Conservation (phyloP, 2,329 filamentous ascomycete genomes). For the Elsinoe perseae region DNA sequence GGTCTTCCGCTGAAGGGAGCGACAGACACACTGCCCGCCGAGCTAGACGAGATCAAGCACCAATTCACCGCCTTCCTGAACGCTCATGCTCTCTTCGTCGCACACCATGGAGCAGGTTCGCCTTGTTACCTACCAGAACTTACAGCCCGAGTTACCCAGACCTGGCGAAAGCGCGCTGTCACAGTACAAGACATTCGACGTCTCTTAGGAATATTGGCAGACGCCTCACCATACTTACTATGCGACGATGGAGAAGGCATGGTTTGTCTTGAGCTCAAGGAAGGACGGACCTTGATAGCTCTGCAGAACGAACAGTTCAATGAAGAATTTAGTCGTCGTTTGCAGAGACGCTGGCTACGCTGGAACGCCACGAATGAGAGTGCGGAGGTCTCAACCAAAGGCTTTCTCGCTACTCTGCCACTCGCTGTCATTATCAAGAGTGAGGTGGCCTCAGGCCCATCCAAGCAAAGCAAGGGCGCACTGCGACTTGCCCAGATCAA, state of each 20-base stretch:
- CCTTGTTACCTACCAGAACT: constrained; percentile 37
- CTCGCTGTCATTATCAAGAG: constrained; percentile 47
- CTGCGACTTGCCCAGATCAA: constrained; percentile 62
- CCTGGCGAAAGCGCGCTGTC: constrained; percentile 41
- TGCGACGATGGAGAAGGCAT: constrained; percentile 38
- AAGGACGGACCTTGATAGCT: constrained; percentile 24
- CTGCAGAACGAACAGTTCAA: constrained; percentile 42
- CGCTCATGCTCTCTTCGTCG: constrained; percentile 43
- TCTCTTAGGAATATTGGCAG: constrained; percentile 35
- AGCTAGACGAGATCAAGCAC: constrained; percentile 37
- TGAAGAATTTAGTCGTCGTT: constrained; percentile 41
- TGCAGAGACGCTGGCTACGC: constrained; percentile 40
- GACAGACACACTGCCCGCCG: constrained; percentile 30
- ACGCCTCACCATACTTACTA: constrained; percentile 28
- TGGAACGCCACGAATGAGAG: constrained; percentile 33
- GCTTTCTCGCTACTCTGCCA: constrained; percentile 53
- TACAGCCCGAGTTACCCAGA: constrained; percentile 35
- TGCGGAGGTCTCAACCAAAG: constrained; percentile 29
- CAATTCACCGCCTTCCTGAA: constrained; percentile 43
- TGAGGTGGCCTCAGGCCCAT: constrained; percentile 34
- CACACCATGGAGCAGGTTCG: constrained; percentile 41
- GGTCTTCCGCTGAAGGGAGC: not conserved
- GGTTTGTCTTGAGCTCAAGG: constrained; percentile 35
- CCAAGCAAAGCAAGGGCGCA: constrained; percentile 52
- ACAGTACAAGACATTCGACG: constrained; percentile 40